Conservation (phyloP, 371 early-diverging fungal genomes). For the Circinella umbellata region DNA sequence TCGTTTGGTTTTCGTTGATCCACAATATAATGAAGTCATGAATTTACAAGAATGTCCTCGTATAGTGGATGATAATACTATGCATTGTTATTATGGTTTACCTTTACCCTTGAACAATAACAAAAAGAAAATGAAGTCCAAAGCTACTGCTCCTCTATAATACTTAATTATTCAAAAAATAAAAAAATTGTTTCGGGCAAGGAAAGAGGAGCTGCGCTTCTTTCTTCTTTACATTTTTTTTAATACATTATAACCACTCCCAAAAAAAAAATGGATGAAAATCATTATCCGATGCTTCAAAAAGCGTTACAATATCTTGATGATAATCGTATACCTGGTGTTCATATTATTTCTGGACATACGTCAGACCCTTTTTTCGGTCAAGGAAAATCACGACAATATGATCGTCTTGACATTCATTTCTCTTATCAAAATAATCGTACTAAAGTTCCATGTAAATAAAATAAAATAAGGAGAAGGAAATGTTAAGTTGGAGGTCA, state of each 20-base stretch:
- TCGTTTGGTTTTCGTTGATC: conserved; percentile 15
- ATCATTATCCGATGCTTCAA: neutral
- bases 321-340: neutral
- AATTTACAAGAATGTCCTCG: conserved; percentile 1
- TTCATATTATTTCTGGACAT: neutral
- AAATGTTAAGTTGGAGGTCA: no score
- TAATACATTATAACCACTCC: neutral
- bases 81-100: conserved; percentile 22
- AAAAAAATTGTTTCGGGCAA: neutral
- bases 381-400: neutral
- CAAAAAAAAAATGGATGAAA: neutral
- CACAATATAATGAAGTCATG: neutral
- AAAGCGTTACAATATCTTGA: neutral
- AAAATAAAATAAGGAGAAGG: neutral
- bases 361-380: neutral
- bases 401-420: neutral
- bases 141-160: neutral
- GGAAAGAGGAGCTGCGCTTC: neutral
- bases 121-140: conserved; percentile 7
- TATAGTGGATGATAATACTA: conserved; percentile 26
- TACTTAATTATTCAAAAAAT: no score
- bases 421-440: neutral
- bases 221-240: neutral
- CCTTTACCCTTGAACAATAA: conserved; percentile 13
- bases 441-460: neutral